Base-by-base conservation (phyloP, 169 alveolate species). In the Plasmodium adleri region DNA sequence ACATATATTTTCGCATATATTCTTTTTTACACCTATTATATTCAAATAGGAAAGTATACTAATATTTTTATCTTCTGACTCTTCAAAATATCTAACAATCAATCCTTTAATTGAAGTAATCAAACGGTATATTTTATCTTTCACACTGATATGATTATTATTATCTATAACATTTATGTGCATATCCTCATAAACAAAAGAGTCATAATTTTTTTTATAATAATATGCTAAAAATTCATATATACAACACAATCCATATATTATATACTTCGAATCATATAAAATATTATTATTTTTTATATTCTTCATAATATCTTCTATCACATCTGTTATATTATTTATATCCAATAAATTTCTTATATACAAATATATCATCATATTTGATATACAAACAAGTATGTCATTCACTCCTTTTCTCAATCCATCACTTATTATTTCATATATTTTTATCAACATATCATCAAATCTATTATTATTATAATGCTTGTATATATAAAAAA, bases 281-380 rank as follows among this genome's bases (percentile, higher is more conserved):
- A 71, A 24, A 56, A 56, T 56, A 4, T 39, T 32, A 54, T 66
- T 66, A 32, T 15, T 47, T 1, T 72, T 56, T 54, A 86, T 58
- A 72, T 47, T 58, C 9, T 3, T 20, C 17, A 86, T 12, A 10
- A 86, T 28, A 50, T 71, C 45, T 52, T 86, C 59, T 24, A 86
- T 4, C 13, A 28, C 71, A 20, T 43, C 26, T 43, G 50, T 15
- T 43, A 86, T 72, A 26, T 86, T 88, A 39, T 86, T 6, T 17
- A 86, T 74, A 49, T 20, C 54, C 12, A 86, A 71, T 50, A 86
- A 54, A 15, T 86, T 72, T 45, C 63, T 86, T 71, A 86, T 86
- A 67, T 86, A 86, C 49, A 86, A 74, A 66, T 86, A 86, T 60
- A 70, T 67, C 76, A 86, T 72, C 17, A 86, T 67, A 20, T 86